Evolutionary conservation across 306 rosid genomes (phyloP).

Genomic region (Psophocarpus tetragonolobus): DNA sequence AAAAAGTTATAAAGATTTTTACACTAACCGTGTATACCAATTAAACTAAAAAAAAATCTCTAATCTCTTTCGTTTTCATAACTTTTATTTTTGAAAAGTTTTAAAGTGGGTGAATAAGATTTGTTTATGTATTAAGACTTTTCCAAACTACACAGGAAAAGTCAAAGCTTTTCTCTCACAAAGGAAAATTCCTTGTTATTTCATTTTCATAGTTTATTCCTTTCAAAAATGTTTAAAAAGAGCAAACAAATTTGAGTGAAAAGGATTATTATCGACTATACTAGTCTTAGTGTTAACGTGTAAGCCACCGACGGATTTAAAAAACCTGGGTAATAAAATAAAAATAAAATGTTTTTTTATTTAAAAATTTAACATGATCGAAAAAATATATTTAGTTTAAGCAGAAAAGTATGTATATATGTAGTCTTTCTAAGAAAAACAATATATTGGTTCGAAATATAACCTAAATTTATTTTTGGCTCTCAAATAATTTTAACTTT

Average conservation of each 20-base stretch:
- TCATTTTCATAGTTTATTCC: background rate
- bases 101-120: background rate
- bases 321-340: background rate
- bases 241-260: background rate
- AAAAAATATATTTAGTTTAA: background rate
- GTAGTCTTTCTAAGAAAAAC: too few relatives aligned
- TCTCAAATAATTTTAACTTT: too few relatives aligned
- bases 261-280: background rate
- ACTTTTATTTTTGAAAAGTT: background rate
- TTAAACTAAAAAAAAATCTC: too few relatives aligned
- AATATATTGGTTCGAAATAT: too few relatives aligned
- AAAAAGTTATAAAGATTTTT: too few relatives aligned
- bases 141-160: background rate
- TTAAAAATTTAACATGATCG: background rate
- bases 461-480: too few relatives aligned
- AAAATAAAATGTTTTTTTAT: background rate
- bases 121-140: background rate
- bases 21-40: too few relatives aligned
- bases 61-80: constrained; percentile 6
- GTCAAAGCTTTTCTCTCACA: constrained; percentile 18
- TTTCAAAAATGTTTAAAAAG: background rate
- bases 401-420: too few relatives aligned
- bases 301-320: background rate
- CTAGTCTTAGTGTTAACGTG: background rate
- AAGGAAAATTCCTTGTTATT: background rate